phyloP scores from a whole-genome alignment of 2,329 filamentous ascomycete genomes.

The Pseudogymnoascus sp. region DNA sequence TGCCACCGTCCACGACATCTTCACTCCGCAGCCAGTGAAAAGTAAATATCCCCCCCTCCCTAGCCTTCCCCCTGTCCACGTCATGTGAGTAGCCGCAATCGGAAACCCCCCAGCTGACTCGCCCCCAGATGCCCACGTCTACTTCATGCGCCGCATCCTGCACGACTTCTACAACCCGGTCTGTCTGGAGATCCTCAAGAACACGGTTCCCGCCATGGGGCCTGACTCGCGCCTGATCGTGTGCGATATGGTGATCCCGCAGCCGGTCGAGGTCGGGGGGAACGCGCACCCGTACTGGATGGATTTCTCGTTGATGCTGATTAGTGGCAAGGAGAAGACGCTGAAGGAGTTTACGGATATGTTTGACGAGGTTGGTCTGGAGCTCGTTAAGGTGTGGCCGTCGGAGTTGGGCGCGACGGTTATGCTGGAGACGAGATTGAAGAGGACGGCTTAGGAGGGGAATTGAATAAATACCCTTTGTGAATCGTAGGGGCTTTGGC shows the following conservation, averaged over 20 bases:
- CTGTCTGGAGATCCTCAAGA: slow-evolving; percentile 23
- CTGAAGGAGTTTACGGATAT: slow-evolving; percentile 25
- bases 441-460: slow-evolving; percentile 7
- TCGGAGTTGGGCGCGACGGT: slow-evolving; percentile 26
- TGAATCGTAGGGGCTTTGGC: neutral
- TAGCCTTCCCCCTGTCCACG: slow-evolving; percentile 20
- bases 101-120: neutral
- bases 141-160: slow-evolving; percentile 26
- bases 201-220: slow-evolving; percentile 22
- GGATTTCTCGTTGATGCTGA: slow-evolving; percentile 26
- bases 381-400: slow-evolving; percentile 28
- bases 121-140: slow-evolving; percentile 20
- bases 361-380: slow-evolving; percentile 26
- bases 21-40: slow-evolving; percentile 25
- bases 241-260: slow-evolving; percentile 30
- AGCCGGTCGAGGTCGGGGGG: slow-evolving; percentile 23
- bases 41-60: slow-evolving; percentile 16
- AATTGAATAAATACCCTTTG: neutral
- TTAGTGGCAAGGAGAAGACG: slow-evolving; percentile 29
- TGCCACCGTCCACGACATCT: slow-evolving; percentile 26
- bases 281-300: slow-evolving; percentile 27
- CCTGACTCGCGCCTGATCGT: slow-evolving; percentile 28
- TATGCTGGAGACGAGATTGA: slow-evolving; percentile 27
- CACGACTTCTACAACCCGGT: slow-evolving; percentile 29
- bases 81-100: neutral